Evolutionary conservation across 441 rosid species (phyloP), one percentile per base, ranked within the genome.

Genomic region (Populus trichocarpa): DNA sequence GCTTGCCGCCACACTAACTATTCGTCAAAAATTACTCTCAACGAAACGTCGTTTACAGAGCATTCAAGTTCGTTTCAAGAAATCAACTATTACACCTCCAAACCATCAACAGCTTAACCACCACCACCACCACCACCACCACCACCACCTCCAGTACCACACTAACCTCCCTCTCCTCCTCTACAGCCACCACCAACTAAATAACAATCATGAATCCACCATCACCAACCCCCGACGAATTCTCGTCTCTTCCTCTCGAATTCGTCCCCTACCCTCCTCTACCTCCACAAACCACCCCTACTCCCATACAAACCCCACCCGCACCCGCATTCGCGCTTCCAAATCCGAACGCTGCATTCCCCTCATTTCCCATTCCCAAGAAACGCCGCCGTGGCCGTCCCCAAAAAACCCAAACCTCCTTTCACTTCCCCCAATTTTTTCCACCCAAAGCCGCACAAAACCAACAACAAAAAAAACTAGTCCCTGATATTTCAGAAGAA

Each of bases 331-430:
- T 80, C 20, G 77, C 72, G 30, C 23, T 57, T 77, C 80, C 84
- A 68, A 12, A 78, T 23, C 32, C 28, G 20, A 70, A 23, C 28
- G 18, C 50, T 74, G 83, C 80, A 69, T 79, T 90, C 65, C 86
- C 89, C 63, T 85, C 98, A 73, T 88, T 92, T 87, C 79, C 93
- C 35, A 81, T 92, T 73, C 99, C 97, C 46, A 90, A 91, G 84
- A 96, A 91, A 81, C 93, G 97, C 70, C 87, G 99, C 67, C 92
- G 98, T 28, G 96, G 98, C 50, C 85, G 98, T n/a, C 89, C 98
- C 70, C 98, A 90, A 64, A 88, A 91, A 36, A 76, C 75, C 16
- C 71, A 85, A 22, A 79, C 86, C 8, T 84, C 89, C 38, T 86
- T 93, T 79, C 85, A 77, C 20, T 64, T 85, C 26, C 87, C 90